These are phyloP conservation scores for Yamadazyma aaseri DNA, from an alignment of 1,139 yeast species.

Conservation along the genomic window DNA sequence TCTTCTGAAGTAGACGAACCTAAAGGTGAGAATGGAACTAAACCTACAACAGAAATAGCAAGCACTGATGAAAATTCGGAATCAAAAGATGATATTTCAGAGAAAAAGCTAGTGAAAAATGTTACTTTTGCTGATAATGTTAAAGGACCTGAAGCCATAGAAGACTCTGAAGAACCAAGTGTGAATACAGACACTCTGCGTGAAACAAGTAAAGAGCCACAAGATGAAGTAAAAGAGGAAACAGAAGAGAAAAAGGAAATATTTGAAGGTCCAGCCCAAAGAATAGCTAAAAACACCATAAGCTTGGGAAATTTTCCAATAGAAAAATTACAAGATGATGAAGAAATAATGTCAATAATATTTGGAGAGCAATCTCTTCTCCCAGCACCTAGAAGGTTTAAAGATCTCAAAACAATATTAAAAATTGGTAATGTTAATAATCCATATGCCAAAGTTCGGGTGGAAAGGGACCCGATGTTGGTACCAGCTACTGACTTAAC, in stretches of 20 bases:
- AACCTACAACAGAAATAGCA: too few species aligned
- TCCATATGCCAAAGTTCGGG: slow-evolving; percentile 39
- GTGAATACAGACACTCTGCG: not conserved
- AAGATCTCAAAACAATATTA: slow-evolving; percentile 54
- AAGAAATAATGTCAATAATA: slow-evolving; percentile 38
- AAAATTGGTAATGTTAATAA: slow-evolving; percentile 46
- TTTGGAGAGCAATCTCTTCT: slow-evolving; percentile 61
- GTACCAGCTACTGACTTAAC: slow-evolving; percentile 33
- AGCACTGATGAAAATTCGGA: not conserved
- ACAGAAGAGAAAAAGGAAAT: slow-evolving; percentile 18
- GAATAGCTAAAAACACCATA: slow-evolving; percentile 51
- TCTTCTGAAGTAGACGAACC: too few species aligned
- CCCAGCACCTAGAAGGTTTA: slow-evolving; percentile 52
- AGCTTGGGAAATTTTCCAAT: slow-evolving; percentile 47
- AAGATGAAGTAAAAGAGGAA: not conserved
- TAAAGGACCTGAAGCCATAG: slow-evolving; percentile 6
- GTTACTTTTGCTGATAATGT: slow-evolving; percentile 7
- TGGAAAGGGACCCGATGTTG: slow-evolving; percentile 37
- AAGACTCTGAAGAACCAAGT: slow-evolving; percentile 3
- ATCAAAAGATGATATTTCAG: not conserved
- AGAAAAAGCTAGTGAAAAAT: not conserved
- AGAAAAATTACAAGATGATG: slow-evolving; percentile 13
- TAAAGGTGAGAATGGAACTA: too few species aligned
- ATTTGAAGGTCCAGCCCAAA: slow-evolving; percentile 66
- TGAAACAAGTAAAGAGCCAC: slow-evolving; percentile 3